phyloP scores from a whole-genome alignment of 2,329 filamentous ascomycete species.

The Exophiala aquamarina region DNA sequence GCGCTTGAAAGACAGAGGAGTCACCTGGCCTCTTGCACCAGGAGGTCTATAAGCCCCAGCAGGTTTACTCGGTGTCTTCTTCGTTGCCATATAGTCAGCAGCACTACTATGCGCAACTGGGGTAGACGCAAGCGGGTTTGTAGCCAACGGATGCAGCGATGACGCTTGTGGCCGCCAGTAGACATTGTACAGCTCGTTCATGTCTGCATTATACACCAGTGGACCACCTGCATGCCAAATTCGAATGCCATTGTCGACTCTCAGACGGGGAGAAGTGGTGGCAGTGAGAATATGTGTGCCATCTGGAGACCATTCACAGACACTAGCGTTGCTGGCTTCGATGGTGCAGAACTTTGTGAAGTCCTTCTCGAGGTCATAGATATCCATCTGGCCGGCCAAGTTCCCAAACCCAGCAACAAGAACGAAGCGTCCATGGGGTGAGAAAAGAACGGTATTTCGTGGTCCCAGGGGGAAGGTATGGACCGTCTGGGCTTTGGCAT shows the following conservation, averaged over 20 bases:
- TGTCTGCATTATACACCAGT: conserved; percentile 93
- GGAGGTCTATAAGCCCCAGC: conserved; percentile 96
- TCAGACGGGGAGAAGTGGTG: conserved; percentile 91
- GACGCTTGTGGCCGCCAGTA: conserved; percentile 76
- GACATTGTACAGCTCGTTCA: conserved; percentile 90
- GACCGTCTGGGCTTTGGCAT: conserved; percentile 75
- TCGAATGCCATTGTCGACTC: conserved; percentile 94
- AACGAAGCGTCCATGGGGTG: conserved; percentile 87
- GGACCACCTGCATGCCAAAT: conserved; percentile 88
- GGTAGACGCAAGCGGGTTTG: conserved; percentile 68
- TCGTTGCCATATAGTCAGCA: conserved; percentile 74
- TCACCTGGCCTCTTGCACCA: conserved; percentile 83
- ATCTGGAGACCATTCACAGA: conserved; percentile 97
- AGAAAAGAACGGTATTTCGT: conserved; percentile 93
- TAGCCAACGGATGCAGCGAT: conserved; percentile 60
- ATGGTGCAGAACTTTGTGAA: conserved; percentile 91
- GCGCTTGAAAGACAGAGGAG: conserved; percentile 92
- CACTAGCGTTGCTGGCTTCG: conserved; percentile 90
- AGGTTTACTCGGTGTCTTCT: conserved; percentile 94
- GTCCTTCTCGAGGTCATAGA: conserved; percentile 94
- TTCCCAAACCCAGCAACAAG: conserved; percentile 96
- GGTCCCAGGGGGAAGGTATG: conserved; percentile 85
- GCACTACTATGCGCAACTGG: conserved; percentile 83
- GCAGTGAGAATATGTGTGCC: conserved; percentile 94
- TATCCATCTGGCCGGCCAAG: conserved; percentile 93